Conservation (phyloP, 2,329 filamentous ascomycete genomes). For the Venturia nashicola region DNA sequence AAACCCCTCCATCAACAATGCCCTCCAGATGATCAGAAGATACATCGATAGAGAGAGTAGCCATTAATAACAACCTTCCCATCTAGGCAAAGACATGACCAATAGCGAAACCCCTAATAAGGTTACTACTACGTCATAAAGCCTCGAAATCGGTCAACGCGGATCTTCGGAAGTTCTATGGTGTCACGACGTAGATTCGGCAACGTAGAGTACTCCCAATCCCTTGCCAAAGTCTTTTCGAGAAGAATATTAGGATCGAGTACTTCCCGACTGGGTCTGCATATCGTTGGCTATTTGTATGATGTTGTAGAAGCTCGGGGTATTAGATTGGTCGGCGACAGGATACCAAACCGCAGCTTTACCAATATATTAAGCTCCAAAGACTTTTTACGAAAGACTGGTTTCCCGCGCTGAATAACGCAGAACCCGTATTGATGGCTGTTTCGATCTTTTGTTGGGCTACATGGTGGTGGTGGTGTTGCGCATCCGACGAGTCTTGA, state of each 20-base stretch:
- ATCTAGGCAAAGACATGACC: neutral
- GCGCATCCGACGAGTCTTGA: too few relatives aligned
- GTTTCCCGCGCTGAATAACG: neutral
- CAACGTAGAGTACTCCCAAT: neutral
- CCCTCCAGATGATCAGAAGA: neutral
- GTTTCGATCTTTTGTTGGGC: too few relatives aligned
- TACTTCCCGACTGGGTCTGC: neutral
- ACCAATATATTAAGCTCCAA: neutral
- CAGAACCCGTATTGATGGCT: too few relatives aligned
- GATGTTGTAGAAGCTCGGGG: neutral
- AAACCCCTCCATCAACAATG: neutral
- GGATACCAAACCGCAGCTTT: too few relatives aligned
- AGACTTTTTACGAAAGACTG: neutral
- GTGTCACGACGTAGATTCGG: neutral
- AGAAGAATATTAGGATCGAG: neutral
- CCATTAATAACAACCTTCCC: neutral
- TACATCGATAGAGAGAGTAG: neutral
- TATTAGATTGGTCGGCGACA: neutral
- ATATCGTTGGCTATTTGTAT: neutral
- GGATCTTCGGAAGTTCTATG: neutral
- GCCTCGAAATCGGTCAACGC: neutral
- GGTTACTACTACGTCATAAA: neutral
- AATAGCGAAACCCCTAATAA: neutral
- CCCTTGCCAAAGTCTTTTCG: neutral
- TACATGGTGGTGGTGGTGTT: too few relatives aligned